Evolutionary conservation across 352 stramenopile genomes (phyloP), one percentile per base, ranked within the genome.

Genomic region (Globisporangium spinosum): DNA sequence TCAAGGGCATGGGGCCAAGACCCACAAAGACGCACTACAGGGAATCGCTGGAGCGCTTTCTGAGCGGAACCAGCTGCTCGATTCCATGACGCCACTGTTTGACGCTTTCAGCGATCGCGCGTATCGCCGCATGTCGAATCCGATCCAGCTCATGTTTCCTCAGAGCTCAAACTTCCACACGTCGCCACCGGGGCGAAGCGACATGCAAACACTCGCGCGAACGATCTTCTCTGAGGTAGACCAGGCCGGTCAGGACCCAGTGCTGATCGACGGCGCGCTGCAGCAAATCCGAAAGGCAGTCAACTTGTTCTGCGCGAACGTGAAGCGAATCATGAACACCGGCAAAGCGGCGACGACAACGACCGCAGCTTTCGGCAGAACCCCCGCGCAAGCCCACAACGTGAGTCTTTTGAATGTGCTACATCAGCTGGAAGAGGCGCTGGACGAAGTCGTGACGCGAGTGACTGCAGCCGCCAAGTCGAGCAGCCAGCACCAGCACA

Each of bases 121-220:
- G 3, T 89, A 86, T 47, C 75, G 80, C 10, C 79, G 82, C 2
- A 78, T 96, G 63, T 80, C 79, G 2, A 89, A 86, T 32, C 88
- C 87, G 49, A 91, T 96, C 47, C 76, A 93, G 68, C 84, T 96
- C 69, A 96, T 96, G 88, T 96, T 96, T 62, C 88, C 88, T 9
- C 82, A 94, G 40, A 93, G 83, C 70, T 74, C 82, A 22, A 89
- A 87, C 67, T 96, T 93, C 70, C 88, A 96, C 70, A 77, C 85
- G 54, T 93, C 87, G 27, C 85, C 87, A 8, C 88, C 88, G 12
- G 88, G 85, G 27, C 80, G 87, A 13, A 93, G 80, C 47, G 88
- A 96, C 32, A 94, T 95, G 80, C 83, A 91, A 67, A 93, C 85
- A 10, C 72, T 96, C 2, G 83, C 85, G 20, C 83, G 84, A 29